Evolutionary conservation across 140 eudicot genomes (phyloP).

Genomic region (Anethum foeniculum): DNA sequence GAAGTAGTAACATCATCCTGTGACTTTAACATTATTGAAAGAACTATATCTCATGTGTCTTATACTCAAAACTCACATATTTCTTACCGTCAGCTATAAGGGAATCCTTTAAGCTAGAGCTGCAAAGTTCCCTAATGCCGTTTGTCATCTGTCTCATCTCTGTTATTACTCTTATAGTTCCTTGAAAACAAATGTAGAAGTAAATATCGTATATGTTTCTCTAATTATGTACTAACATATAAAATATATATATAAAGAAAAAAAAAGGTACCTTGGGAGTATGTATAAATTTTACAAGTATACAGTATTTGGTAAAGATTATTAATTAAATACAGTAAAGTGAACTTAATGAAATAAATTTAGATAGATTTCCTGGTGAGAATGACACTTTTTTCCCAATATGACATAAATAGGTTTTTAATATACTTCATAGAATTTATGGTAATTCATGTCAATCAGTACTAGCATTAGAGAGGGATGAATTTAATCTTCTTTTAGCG

Average conservation of each 20-base stretch:
- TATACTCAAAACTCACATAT: neutral
- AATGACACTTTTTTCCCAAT: neutral
- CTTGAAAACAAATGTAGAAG: too few species aligned
- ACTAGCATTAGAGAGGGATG: neutral
- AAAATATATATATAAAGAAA: neutral
- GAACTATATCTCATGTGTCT: neutral
- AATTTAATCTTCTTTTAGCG: neutral
- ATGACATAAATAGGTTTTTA: neutral
- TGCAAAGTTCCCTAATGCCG: neutral
- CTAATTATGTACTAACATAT: neutral
- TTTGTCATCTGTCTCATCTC: neutral
- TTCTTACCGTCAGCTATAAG: neutral
- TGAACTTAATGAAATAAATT: too few species aligned
- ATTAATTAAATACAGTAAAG: too few species aligned
- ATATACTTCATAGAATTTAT: neutral
- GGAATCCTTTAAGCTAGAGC: neutral
- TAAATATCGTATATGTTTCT: too few species aligned
- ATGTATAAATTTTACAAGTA: neutral
- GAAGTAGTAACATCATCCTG: neutral
- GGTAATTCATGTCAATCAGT: neutral
- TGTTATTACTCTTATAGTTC: too few species aligned
- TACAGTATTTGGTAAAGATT: neutral
- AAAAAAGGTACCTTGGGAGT: neutral
- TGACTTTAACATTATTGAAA: neutral
- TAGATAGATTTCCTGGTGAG: neutral